Conservation (phyloP, 2,329 filamentous ascomycete genomes). For the Alternaria tenuissima region DNA sequence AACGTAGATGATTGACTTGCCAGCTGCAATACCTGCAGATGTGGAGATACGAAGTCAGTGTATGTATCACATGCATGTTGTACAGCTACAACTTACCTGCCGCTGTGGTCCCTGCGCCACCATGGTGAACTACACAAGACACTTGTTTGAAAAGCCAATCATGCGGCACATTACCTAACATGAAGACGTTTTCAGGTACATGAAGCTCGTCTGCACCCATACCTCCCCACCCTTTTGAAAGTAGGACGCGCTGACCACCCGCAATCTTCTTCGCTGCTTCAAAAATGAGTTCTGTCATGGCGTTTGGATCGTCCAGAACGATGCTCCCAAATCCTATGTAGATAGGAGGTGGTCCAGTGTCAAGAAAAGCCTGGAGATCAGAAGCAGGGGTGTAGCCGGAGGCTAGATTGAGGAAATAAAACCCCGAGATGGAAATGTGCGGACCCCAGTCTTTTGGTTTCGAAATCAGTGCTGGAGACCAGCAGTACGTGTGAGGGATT, state of each 20-base stretch:
- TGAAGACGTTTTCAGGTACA: conserved; percentile 55
- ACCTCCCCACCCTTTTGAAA: conserved; percentile 57
- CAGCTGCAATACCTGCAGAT: conserved; percentile 66
- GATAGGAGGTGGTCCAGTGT: conserved; percentile 59
- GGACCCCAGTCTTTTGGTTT: conserved; percentile 27
- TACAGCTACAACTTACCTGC: conserved; percentile 60
- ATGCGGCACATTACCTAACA: conserved; percentile 75
- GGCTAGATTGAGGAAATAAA: conserved; percentile 53
- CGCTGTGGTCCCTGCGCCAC: conserved; percentile 83
- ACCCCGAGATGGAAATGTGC: conserved; percentile 52
- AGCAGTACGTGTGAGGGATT: conserved; percentile 57
- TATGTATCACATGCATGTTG: too few relatives aligned
- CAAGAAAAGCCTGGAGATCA: conserved; percentile 56
- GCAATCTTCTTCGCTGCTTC: conserved; percentile 51
- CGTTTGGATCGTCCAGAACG: conserved; percentile 60
- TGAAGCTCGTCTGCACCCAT: conserved; percentile 1
- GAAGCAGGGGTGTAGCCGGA: conserved; percentile 51
- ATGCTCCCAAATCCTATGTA: conserved; percentile 68
- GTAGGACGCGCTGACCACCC: conserved; percentile 55
- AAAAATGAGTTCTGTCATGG: conserved; percentile 56
- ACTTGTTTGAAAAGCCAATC: conserved; percentile 87
- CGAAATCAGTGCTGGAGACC: conserved; percentile 50
- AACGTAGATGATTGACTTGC: neutral
- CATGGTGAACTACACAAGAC: conserved; percentile 81
- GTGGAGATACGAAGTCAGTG: conserved; percentile 57